These are phyloP conservation scores for Yarrowia bubula DNA, from an alignment of 805 yeast species.

Conservation along the genomic window DNA sequence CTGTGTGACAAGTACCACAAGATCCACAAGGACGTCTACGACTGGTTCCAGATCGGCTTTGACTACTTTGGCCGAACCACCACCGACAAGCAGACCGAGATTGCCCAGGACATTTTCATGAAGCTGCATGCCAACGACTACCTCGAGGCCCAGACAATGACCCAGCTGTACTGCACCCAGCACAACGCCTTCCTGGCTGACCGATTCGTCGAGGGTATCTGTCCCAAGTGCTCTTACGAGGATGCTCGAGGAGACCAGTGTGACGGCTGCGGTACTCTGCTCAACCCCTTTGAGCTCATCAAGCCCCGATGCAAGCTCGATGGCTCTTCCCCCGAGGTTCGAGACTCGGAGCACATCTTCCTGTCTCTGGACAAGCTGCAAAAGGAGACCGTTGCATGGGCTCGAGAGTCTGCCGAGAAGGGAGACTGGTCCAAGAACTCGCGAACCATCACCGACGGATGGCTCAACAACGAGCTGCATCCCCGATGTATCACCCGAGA, in stretches of 20 bases:
- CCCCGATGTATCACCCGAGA: constrained; percentile 98
- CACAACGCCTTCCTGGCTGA: constrained; percentile 94
- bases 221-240: constrained; percentile 91
- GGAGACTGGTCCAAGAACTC: constrained; percentile 94
- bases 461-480: constrained; percentile 90
- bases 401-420: constrained; percentile 58
- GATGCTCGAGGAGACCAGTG: constrained; percentile 99
- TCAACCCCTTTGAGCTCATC: constrained; percentile 90
- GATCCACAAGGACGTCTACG: constrained; percentile 84
- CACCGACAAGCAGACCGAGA: constrained; percentile 84
- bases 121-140: constrained; percentile 72
- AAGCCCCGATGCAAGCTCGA: constrained; percentile 96
- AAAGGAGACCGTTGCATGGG: constrained; percentile 71
- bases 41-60: constrained; percentile 95
- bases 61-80: constrained; percentile 97
- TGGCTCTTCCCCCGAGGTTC: constrained; percentile 72
- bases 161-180: constrained; percentile 85
- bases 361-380: constrained; percentile 81
- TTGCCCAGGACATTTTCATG: constrained; percentile 89
- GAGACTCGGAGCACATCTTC: constrained; percentile 82
- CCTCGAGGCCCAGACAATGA: constrained; percentile 82
- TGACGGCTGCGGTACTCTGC: constrained; percentile 87
- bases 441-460: constrained; percentile 79
- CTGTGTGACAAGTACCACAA: constrained; percentile 87
- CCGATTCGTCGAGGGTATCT: constrained; percentile 93